These are phyloP conservation scores for Erigeron canadensis DNA, from an alignment of 129 eudicot genomes.

Conservation along the genomic window DNA sequence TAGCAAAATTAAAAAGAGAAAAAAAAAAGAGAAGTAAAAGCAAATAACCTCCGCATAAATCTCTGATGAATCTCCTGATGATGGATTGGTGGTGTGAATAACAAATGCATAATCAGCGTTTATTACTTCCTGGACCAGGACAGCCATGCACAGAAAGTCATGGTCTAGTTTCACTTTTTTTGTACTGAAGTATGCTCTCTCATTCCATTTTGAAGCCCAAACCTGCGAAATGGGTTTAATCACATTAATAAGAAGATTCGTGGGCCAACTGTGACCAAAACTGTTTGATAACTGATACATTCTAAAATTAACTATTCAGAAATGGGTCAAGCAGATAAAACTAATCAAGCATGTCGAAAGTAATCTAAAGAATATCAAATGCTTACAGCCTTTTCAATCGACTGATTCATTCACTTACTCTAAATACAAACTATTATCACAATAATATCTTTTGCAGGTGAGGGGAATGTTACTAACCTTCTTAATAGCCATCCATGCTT, in stretches of 20 bases:
- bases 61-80: constrained; percentile 89
- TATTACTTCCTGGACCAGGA: constrained; percentile 91
- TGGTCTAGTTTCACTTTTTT: constrained; percentile 87
- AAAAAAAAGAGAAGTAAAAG: constrained; percentile 14
- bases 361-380: too few species aligned
- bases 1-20: background rate
- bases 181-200: constrained; percentile 97
- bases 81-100: constrained; percentile 96
- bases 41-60: constrained; percentile 86
- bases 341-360: too few species aligned
- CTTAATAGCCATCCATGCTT: constrained; percentile 97
- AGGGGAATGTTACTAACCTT: constrained; percentile 50
- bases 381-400: too few species aligned
- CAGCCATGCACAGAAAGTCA: constrained; percentile 94
- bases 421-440: constrained; percentile 1
- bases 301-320: background rate
- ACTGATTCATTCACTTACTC: too few species aligned
- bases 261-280: background rate
- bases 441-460: background rate
- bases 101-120: constrained; percentile 98
- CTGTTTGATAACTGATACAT: too few species aligned
- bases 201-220: constrained; percentile 99
- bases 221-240: constrained; percentile 43
- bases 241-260: background rate
- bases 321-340: background rate